Evolutionary conservation across 2,329 filamentous ascomycete genomes (phyloP), one percentile per base, ranked within the genome.

Genomic region (Blastomyces percursus): DNA sequence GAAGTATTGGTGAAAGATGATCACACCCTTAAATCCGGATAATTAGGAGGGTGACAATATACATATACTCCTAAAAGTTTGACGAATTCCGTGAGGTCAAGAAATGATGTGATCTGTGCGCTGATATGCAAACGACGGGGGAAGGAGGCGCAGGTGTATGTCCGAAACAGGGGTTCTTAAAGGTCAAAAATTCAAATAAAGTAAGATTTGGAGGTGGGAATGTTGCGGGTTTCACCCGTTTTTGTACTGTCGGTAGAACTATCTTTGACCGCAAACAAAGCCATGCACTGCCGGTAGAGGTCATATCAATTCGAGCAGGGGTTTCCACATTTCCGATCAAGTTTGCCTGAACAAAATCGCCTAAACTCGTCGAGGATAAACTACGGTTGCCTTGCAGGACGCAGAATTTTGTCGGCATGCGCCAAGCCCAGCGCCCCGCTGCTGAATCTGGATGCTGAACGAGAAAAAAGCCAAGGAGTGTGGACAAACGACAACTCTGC

Each of bases 221-320:
- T 21, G 11, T 44, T 24, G 40, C 27, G 46, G 11, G 35, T 4
- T 50, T 62, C 51, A 21, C 11, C 14, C 32, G 52, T 24, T 46
- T 51, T 30, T 60, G 52, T 60, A 52, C 51, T 56, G 55, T 64
- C 59, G 63, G 59, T 38, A 54, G 54, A 30, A 61, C 59, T 54
- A 21, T 14, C n/a, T 51, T 30, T 24, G 30, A 30, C 11, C 46
- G 38, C 35, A 61, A 56, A n/a, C 38, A 21, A 46, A 42, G 14
- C 4, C 30, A 44, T 61, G 44, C 42, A n/a, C 7, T n/a, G 27
- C n/a, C 16, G 50, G 35, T 61, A 56, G 48, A 51, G 46, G 60
- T 61, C 60, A 61, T 61, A 61, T 27, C n/a, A 24, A 35, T 19
- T 24, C 50, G 35, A 61, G 48, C 35, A 14, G 24, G 30, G 27